Conservation (phyloP, 176 grass and related monocot genomes). For the Triticum monococcum region DNA sequence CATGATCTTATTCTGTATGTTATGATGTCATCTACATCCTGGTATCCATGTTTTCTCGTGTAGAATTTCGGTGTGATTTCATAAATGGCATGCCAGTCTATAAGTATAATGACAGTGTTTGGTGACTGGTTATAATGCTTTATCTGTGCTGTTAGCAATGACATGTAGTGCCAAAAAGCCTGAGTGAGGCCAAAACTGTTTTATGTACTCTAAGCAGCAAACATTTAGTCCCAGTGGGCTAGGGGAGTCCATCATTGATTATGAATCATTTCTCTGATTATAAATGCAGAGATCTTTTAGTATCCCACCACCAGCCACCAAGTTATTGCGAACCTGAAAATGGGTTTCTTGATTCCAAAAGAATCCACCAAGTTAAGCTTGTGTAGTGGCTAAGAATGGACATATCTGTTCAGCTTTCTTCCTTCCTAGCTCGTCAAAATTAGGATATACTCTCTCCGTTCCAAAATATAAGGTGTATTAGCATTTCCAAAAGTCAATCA, state of each 20-base stretch:
- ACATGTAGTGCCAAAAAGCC: neutral
- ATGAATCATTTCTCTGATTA: neutral
- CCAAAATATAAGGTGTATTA: too few species aligned
- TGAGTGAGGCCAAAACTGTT: constrained; percentile 4
- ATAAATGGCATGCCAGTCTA: neutral
- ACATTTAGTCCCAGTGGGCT: neutral
- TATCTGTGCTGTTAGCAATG: neutral
- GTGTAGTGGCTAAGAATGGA: neutral
- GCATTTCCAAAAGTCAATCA: too few species aligned
- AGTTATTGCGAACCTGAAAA: neutral
- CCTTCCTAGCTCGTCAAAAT: neutral
- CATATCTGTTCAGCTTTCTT: neutral
- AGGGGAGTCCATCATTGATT: neutral
- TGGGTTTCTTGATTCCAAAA: neutral
- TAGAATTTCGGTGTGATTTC: neutral
- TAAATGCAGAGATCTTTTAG: neutral
- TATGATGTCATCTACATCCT: neutral
- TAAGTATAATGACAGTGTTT: neutral
- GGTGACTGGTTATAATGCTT: neutral
- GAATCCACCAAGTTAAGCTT: neutral
- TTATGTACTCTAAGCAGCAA: neutral
- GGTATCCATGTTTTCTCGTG: neutral
- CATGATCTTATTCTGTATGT: neutral
- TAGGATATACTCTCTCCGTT: neutral
- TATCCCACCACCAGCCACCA: neutral